Percentiles rank a stretch among this genome's conserved stretches.
Conservation (phyloP, 148 eudicot genomes). For the Rhododendron henanense region DNA sequence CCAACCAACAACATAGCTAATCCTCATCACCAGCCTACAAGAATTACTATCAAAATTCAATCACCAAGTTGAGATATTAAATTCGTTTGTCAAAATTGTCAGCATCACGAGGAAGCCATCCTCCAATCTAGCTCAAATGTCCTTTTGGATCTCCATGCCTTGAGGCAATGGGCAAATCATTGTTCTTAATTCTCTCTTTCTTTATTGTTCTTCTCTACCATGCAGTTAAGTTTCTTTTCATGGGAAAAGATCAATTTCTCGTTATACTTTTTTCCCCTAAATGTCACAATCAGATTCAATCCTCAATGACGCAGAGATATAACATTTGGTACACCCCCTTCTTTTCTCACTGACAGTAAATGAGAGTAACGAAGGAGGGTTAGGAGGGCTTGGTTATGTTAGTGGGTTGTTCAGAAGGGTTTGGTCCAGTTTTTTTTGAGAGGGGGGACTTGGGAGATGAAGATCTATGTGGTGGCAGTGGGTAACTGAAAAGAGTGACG, state of each 20-base stretch:
- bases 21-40: background rate
- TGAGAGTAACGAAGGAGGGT: background rate
- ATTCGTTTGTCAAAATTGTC: background rate
- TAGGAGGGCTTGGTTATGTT: background rate
- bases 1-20: background rate
- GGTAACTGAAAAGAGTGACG: background rate
- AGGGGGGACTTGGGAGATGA: background rate
- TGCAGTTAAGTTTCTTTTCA: background rate
- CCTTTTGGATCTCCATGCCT: background rate
- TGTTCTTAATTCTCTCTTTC: background rate
- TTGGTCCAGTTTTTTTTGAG: background rate
- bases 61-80: background rate
- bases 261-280: background rate
- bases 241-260: background rate
- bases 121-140: background rate
- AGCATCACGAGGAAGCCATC: background rate
- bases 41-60: background rate
- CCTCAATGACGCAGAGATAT: background rate
- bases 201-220: background rate
- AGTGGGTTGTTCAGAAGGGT: background rate
- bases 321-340: background rate
- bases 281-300: background rate
- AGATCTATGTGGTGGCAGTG: background rate
- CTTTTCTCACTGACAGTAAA: background rate
- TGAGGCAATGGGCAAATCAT: background rate